Evolutionary conservation across 1,284 basidiomycete species (phyloP), one percentile per base, ranked within the genome.

Genomic region (Stygiomarasmius scandens): DNA sequence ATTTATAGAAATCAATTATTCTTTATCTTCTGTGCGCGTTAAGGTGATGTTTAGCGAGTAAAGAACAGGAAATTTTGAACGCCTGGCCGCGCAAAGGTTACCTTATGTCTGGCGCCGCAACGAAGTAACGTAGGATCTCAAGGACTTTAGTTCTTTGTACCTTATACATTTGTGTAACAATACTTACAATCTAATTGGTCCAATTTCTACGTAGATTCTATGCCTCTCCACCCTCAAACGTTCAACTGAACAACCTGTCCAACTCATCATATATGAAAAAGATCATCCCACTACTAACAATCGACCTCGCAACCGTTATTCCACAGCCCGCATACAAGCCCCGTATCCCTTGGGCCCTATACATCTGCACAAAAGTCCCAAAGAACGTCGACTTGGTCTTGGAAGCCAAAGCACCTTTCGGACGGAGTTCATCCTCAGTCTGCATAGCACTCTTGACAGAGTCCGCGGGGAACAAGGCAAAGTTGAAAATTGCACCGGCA

Each of bases 301-400:
- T 88, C 0, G 92, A 89, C 55, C 95, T 78, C 25, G 91, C 84
- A 46, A 95, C 90, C 0, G 96, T 98, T 64, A 98, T 87, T 5
- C 94, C 96, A 71, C 95, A 95, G n/a, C 96, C 93, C 12, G 95
- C 93, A 74, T 99, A 99, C 60, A 99, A 74, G 0, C 96, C 96
- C 51, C 78, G 80, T 8, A 98, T 63, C 0, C 96, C 96, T 67
- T 92, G 85, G 14, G 82, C 84, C 27, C 65, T 73, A 67, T 91
- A 97, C 77, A 98, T 89, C 63, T 85, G 84, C 63, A 72, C 78
- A 20, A 87, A 86, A n/a, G 89, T 92, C 41, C 81, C 78, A 48
- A 84, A 69, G 67, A 98, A 98, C 8, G 87, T 83, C 43, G 81
- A 67, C 60, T 59, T 74, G 58, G 43, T 48, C 47, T 49, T 49